Evolutionary conservation across 2,329 filamentous ascomycete genomes (phyloP).

Genomic region (Scedosporium dehoogii): DNA sequence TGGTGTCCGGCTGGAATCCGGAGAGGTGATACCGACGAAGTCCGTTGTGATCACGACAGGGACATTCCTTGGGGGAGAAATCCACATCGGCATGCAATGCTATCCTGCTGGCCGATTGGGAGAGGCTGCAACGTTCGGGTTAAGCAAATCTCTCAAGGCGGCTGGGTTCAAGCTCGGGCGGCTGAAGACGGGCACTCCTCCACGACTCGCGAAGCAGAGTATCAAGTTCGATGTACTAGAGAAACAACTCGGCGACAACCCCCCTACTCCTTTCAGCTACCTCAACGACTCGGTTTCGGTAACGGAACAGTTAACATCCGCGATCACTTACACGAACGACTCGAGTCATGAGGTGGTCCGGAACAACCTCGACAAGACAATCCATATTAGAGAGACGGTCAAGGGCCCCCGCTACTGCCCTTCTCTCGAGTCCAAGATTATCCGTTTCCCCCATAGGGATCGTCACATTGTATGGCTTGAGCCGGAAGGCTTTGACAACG

Average conservation of each 20-base stretch:
- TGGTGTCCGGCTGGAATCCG: conserved; percentile 79
- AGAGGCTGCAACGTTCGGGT: conserved; percentile 81
- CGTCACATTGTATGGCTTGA: conserved; percentile 93
- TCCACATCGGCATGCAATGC: conserved; percentile 80
- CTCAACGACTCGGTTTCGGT: conserved; percentile 72
- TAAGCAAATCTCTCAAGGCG: conserved; percentile 81
- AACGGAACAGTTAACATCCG: conserved; percentile 73
- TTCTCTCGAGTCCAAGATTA: conserved; percentile 87
- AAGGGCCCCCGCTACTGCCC: conserved; percentile 93
- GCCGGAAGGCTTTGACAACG: conserved; percentile 84
- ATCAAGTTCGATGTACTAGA: conserved; percentile 71
- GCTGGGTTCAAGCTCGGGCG: conserved; percentile 85
- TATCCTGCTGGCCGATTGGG: conserved; percentile 88
- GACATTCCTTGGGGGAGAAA: conserved; percentile 90
- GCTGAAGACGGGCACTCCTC: conserved; percentile 92
- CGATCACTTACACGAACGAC: conserved; percentile 79
- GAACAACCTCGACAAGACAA: conserved; percentile 85
- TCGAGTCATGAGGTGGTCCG: conserved; percentile 75
- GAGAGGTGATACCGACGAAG: conserved; percentile 68
- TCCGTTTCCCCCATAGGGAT: conserved; percentile 72
- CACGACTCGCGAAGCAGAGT: conserved; percentile 68
- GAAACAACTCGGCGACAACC: conserved; percentile 70
- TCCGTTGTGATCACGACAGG: conserved; percentile 92
- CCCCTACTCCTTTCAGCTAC: conserved; percentile 85
- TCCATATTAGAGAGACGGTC: conserved; percentile 92